Conservation (phyloP, 345 rosid genomes). For the Lepidium africanum region DNA sequence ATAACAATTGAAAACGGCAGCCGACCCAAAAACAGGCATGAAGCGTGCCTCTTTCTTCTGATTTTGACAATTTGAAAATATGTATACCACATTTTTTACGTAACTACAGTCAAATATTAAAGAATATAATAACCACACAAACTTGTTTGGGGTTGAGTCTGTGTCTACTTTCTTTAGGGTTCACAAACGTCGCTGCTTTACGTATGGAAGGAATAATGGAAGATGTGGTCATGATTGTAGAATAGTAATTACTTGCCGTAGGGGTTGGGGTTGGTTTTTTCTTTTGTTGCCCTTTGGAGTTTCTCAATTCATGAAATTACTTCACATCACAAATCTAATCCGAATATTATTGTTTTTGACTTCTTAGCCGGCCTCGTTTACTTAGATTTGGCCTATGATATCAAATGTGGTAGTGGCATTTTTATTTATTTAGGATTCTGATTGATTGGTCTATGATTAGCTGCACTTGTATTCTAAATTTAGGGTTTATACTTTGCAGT, state of each 20-base stretch:
- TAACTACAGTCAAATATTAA: background rate
- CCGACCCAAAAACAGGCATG: constrained; percentile 21
- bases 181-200: background rate
- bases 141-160: background rate
- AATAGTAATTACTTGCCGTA: background rate
- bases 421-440: background rate
- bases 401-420: background rate
- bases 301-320: background rate
- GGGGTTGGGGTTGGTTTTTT: background rate
- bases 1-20: constrained; percentile 17
- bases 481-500: too few relatives aligned
- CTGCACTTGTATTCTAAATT: background rate
- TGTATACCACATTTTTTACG: background rate
- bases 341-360: background rate
- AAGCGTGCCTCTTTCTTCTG: constrained; percentile 3
- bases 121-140: background rate
- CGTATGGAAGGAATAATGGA: background rate
- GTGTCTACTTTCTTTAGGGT: background rate
- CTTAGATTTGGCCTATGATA: background rate
- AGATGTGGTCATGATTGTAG: constrained; percentile 1
- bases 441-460: background rate
- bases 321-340: constrained; percentile 1
- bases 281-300: constrained; percentile 12
- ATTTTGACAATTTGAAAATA: background rate
- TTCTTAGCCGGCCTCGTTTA: background rate